Conservation (phyloP, 2,329 filamentous ascomycete genomes). For the Neofusicoccum sp. region DNA sequence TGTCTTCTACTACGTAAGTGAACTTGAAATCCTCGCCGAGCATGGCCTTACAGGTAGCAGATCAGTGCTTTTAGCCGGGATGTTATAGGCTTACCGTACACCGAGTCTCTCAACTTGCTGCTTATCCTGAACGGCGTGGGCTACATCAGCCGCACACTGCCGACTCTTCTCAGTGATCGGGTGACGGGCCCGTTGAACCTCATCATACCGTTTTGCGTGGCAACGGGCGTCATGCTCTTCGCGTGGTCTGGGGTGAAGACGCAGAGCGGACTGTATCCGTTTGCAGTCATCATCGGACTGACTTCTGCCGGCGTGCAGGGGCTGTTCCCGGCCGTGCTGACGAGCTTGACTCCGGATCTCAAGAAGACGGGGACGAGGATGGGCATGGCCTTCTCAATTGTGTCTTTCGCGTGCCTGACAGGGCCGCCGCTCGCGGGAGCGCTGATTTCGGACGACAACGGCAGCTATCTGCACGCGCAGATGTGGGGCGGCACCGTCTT, state of each 20-base stretch:
- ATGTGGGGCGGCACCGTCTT: conserved; percentile 35
- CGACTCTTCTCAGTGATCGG: conserved; percentile 61
- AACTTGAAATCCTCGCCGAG: not conserved
- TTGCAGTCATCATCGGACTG: conserved; percentile 36
- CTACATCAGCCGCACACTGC: conserved; percentile 59
- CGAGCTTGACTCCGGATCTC: conserved; percentile 30
- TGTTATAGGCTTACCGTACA: conserved; percentile 43
- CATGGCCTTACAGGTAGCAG: conserved; percentile 1
- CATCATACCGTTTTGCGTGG: conserved; percentile 18
- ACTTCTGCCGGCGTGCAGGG: conserved; percentile 32
- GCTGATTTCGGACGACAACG: conserved; percentile 33
- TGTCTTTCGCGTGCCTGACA: conserved; percentile 38
- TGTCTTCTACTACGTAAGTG: conserved; percentile 24
- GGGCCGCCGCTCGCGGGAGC: conserved; percentile 40
- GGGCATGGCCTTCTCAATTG: conserved; percentile 42
- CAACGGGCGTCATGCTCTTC: conserved; percentile 25
- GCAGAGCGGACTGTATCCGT: conserved; percentile 31
- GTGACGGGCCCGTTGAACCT: conserved; percentile 22
- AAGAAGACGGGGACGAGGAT: conserved; percentile 38
- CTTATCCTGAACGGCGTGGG: conserved; percentile 68
- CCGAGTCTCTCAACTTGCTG: conserved; percentile 60
- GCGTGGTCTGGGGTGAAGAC: conserved; percentile 36
- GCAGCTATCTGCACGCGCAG: conserved; percentile 35
- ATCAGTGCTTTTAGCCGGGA: conserved; percentile 19
- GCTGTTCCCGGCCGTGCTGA: conserved; percentile 27